Base-by-base conservation (phyloP, 2,329 filamentous ascomycete genomes). In the Claviceps sp. region DNA sequence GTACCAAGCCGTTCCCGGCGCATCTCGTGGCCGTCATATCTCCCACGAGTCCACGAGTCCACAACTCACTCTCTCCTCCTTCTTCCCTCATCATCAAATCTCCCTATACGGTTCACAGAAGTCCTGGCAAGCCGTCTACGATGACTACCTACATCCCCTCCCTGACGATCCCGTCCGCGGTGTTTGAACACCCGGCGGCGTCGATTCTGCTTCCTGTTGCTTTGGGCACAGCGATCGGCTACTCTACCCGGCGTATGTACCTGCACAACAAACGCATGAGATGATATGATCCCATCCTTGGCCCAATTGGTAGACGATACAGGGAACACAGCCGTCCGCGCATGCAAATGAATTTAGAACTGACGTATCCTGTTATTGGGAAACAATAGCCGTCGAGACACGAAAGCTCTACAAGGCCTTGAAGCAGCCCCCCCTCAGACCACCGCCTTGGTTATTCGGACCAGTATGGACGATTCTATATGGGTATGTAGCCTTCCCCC, bases 141-240 rank as follows among this genome's bases (percentile, higher is more conserved):
- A 94, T 93, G 87, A 90, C 86, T 11, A 82, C 86, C 56, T 85
- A 85, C 66, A 80, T 93, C 55, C 82, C 86, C n/a, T 82, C 80
- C 41, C 69, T 94, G 57, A 89, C 86, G 22, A 74, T 95, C 17
- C 88, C 89, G 2, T 70, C 76, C 47, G 73, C 78, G 58, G 69
- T 90, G 57, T 90, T 94, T 66, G 75, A 81, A 61, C 82, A 79
- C 64, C 81, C 87, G 4, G 82, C 86, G 7, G 75, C 79, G 30
- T 85, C 87, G 17, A 80, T 93, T 56, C 76, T 94, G 41, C 73
- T 95, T 1, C 89, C 89, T 40, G 73, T 95, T 48, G 76, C 76
- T 5, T 70, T 87, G 4, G 89, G 89, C 42, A 81, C 82, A 2
- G 80, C 78, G n/a, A 75, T 90, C 54, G 88, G 88, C 52, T 88